phyloP scores from a whole-genome alignment of 2,329 filamentous ascomycete species.

The Fusarium sacchari region DNA sequence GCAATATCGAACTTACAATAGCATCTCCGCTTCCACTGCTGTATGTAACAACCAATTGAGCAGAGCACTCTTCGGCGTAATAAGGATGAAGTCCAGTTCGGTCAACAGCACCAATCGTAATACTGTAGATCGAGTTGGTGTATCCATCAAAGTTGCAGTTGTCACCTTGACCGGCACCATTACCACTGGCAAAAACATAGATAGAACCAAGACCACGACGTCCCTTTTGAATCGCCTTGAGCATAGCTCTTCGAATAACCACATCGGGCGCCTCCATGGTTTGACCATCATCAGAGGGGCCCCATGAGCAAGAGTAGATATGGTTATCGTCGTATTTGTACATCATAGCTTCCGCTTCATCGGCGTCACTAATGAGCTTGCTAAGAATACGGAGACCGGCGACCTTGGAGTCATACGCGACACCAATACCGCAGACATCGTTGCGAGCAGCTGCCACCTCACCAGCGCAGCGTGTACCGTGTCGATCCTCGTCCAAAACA shows the following conservation, averaged over 20 bases:
- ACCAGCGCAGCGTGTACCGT: slow-evolving; percentile 94
- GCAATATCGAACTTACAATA: slow-evolving; percentile 66
- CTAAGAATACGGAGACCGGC: slow-evolving; percentile 93
- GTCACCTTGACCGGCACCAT: slow-evolving; percentile 86
- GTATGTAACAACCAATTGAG: slow-evolving; percentile 94
- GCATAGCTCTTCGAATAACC: slow-evolving; percentile 88
- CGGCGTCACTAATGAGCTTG: slow-evolving; percentile 87
- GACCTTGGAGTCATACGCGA: slow-evolving; percentile 91
- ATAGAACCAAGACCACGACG: slow-evolving; percentile 86
- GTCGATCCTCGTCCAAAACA: slow-evolving; percentile 82
- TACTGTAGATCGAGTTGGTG: slow-evolving; percentile 99
- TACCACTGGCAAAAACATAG: slow-evolving; percentile 94
- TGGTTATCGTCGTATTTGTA: slow-evolving; percentile 91
- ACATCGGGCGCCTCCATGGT: slow-evolving; percentile 95
- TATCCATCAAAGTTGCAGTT: slow-evolving; percentile 99
- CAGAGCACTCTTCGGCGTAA: slow-evolving; percentile 96
- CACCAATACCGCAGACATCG: slow-evolving; percentile 92
- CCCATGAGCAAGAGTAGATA: slow-evolving; percentile 99
- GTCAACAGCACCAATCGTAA: slow-evolving; percentile 94
- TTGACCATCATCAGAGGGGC: slow-evolving; percentile 89
- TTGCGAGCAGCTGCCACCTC: slow-evolving; percentile 94
- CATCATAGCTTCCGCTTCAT: slow-evolving; percentile 92
- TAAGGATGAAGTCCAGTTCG: slow-evolving; percentile 88
- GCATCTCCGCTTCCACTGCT: slow-evolving; percentile 89
- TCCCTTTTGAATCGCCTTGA: slow-evolving; percentile 90